A percentile compares a stretch with the other conserved stretches of the same genome.
These are phyloP conservation scores for Aspergillus campestris DNA, from an alignment of 495 filamentous ascomycete genomes.

Conservation along the genomic window DNA sequence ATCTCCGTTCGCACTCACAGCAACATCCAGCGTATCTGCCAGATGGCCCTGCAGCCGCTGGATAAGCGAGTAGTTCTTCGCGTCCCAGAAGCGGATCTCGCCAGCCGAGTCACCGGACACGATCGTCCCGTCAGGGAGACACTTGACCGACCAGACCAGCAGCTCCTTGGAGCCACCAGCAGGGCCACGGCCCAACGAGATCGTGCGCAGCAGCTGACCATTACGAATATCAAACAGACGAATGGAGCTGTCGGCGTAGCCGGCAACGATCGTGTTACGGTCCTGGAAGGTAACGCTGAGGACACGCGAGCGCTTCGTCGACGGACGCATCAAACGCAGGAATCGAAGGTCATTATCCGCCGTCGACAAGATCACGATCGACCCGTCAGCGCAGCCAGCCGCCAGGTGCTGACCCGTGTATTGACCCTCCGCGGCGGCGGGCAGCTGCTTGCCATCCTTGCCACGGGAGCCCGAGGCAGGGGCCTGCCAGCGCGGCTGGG, in stretches of 20 bases:
- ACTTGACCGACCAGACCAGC: conserved; percentile 89
- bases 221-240: conserved; percentile 80
- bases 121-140: conserved; percentile 76
- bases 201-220: conserved; percentile 62
- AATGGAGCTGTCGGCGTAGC: conserved; percentile 87
- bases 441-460: conserved; percentile 24
- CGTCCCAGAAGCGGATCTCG: conserved; percentile 88
- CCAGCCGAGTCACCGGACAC: conserved; percentile 93
- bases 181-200: conserved; percentile 75
- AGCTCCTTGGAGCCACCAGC: conserved; percentile 70
- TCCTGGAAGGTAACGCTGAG: conserved; percentile 86
- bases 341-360: conserved; percentile 71
- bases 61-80: conserved; percentile 75
- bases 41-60: conserved; percentile 80
- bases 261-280: conserved; percentile 71
- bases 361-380: conserved; percentile 76
- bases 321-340: conserved; percentile 58
- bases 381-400: conserved; percentile 87
- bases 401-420: conserved; percentile 63
- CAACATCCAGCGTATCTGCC: conserved; percentile 83
- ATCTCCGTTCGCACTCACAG: conserved; percentile 67
- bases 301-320: conserved; percentile 74
- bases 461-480: conserved; percentile 15
- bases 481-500: conserved; percentile 59
- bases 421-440: conserved; percentile 34